These are phyloP conservation scores for Craterostigma plantagineum DNA, from an alignment of 257 asterid species.

Conservation along the genomic window DNA sequence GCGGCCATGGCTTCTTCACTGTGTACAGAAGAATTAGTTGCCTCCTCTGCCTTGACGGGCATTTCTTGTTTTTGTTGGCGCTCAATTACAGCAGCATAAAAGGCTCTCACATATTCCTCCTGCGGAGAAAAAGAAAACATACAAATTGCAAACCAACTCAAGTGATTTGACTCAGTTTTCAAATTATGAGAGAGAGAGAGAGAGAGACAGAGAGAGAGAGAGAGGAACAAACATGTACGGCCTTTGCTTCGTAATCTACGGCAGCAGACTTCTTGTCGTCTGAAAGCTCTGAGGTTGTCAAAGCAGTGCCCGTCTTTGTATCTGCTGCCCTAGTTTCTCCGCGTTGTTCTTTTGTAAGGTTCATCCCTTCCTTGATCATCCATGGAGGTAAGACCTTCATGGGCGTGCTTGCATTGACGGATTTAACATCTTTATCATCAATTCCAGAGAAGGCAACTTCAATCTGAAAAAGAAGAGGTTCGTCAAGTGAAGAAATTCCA, in stretches of 20 bases:
- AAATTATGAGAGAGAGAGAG: neutral
- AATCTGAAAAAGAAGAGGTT: slow-evolving; percentile 24
- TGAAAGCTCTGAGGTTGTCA: slow-evolving; percentile 19
- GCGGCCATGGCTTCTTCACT: slow-evolving; percentile 8
- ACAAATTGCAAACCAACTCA: neutral
- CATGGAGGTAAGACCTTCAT: slow-evolving; percentile 89
- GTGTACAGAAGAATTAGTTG: slow-evolving; percentile 11
- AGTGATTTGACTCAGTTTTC: neutral
- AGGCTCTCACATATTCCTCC: slow-evolving; percentile 80
- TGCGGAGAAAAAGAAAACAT: slow-evolving; percentile 11
- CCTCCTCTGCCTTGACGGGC: slow-evolving; percentile 26
- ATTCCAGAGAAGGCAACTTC: slow-evolving; percentile 82
- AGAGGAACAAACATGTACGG: slow-evolving; percentile 25
- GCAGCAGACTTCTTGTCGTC: slow-evolving; percentile 54
- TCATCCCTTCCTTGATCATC: slow-evolving; percentile 94
- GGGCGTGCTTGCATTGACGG: slow-evolving; percentile 29
- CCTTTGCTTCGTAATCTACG: slow-evolving; percentile 41
- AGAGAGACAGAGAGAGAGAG: neutral
- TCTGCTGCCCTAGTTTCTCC: slow-evolving; percentile 61
- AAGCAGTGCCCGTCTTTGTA: slow-evolving; percentile 25
- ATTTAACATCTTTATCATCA: slow-evolving; percentile 58
- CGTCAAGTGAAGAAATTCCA: too few relatives aligned
- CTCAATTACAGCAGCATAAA: slow-evolving; percentile 57
- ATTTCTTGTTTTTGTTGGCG: slow-evolving; percentile 50
- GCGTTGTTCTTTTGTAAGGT: slow-evolving; percentile 74